phyloP scores from a whole-genome alignment of 768 basidiomycete species.

The Guyanaporus albipodus region DNA sequence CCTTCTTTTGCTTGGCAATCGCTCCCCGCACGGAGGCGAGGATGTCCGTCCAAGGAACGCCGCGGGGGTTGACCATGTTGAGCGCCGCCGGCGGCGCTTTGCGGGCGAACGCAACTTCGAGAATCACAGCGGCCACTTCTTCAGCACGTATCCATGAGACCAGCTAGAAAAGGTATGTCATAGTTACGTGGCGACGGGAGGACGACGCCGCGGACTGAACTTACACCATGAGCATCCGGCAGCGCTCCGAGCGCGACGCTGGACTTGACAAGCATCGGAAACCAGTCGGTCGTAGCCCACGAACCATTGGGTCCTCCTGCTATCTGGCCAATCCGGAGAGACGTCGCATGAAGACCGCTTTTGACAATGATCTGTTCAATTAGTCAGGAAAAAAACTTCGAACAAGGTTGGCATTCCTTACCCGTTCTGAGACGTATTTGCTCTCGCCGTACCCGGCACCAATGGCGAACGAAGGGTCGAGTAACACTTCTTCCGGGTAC shows the following conservation, averaged over 20 bases:
- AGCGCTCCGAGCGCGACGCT: conserved; percentile 26
- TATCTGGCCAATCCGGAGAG: conserved; percentile 34
- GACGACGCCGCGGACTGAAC: conserved; percentile 8
- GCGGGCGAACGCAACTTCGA: conserved; percentile 31
- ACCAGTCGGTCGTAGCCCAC: conserved; percentile 45
- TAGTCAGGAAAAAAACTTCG: not conserved
- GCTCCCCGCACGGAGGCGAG: conserved; percentile 21
- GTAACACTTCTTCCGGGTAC: conserved; percentile 37
- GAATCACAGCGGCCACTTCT: conserved; percentile 29
- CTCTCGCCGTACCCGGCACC: conserved; percentile 35
- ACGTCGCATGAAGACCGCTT: conserved; percentile 25
- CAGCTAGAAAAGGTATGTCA: conserved; percentile 1
- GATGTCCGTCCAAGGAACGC: conserved; percentile 29
- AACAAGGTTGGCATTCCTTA: conserved; percentile 6
- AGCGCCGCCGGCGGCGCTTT: conserved; percentile 20
- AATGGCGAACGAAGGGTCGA: conserved; percentile 24
- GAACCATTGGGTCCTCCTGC: conserved; percentile 39
- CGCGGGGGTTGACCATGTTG: conserved; percentile 37
- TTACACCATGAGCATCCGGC: conserved; percentile 30
- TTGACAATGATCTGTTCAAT: conserved; percentile 21
- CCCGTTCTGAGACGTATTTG: conserved; percentile 37
- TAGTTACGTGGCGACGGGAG: too few relatives aligned
- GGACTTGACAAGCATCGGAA: conserved; percentile 40
- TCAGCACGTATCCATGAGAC: conserved; percentile 39
- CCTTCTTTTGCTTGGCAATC: conserved; percentile 11